Conservation (phyloP, 805 yeast genomes). For the Candida endomychidarum region DNA sequence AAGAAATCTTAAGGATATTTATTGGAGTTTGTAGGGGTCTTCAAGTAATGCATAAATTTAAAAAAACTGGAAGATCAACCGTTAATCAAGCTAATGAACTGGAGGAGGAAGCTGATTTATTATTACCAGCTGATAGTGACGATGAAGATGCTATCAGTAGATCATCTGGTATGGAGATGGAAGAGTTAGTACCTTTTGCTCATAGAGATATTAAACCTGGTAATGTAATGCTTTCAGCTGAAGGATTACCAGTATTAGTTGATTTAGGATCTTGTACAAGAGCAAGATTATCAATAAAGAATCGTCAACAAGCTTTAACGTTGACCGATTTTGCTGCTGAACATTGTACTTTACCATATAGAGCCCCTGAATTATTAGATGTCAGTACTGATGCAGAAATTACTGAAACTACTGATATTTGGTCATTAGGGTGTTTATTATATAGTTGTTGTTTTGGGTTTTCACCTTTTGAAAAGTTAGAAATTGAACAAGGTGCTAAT, state of each 20-base stretch:
- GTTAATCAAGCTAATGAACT: conserved; percentile 15
- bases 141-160: conserved; percentile 24
- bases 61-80: conserved; percentile 18
- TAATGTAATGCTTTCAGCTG: conserved; percentile 74
- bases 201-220: conserved; percentile 91
- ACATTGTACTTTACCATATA: conserved; percentile 80
- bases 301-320: conserved; percentile 69
- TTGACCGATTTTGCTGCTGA: conserved; percentile 81
- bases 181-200: conserved; percentile 65
- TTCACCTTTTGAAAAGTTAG: conserved; percentile 87
- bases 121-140: conserved; percentile 20
- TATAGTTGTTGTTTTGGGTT: conserved; percentile 74
- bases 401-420: conserved; percentile 77
- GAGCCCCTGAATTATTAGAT: conserved; percentile 89
- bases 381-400: conserved; percentile 64
- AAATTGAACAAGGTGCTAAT: conserved; percentile 78
- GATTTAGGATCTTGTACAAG: conserved; percentile 80
- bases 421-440: conserved; percentile 88
- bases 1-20: conserved; percentile 60
- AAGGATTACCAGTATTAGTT: conserved; percentile 74
- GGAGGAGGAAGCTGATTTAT: conserved; percentile 27
- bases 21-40: conserved; percentile 75
- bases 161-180: conserved; percentile 39
- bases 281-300: conserved; percentile 54
- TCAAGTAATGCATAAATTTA: conserved; percentile 70